phyloP scores from a whole-genome alignment of 1,284 basidiomycete genomes.

The Moesziomyces antarcticus region DNA sequence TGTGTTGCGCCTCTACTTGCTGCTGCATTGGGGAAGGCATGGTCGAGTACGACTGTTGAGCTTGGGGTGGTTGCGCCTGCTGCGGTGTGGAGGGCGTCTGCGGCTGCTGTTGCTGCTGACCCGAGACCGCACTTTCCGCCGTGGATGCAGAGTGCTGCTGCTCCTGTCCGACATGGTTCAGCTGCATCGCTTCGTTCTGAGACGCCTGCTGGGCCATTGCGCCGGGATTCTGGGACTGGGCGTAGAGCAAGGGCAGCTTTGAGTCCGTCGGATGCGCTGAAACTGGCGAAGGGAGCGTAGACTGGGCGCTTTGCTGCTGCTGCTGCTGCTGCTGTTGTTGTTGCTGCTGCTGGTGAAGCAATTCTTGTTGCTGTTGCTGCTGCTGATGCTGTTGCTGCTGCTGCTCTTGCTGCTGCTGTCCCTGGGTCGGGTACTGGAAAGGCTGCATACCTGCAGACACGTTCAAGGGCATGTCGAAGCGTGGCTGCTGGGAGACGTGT shows the following conservation, averaged over 20 bases:
- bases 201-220: conserved; percentile 3
- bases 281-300: conserved; percentile 20
- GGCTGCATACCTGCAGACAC: conserved; percentile 23
- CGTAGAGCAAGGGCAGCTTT: conserved; percentile 1
- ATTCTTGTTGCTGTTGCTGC: conserved; percentile 16
- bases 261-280: conserved; percentile 14
- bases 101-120: conserved; percentile 8
- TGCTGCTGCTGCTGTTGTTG: conserved; percentile 14
- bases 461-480: conserved; percentile 11
- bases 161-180: conserved; percentile 5
- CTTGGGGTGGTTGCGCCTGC: conserved; percentile 12
- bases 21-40: conserved; percentile 32
- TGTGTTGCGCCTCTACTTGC: conserved; percentile 23
- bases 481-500: conserved; percentile 22
- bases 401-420: conserved; percentile 22
- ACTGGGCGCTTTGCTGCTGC: conserved; percentile 19
- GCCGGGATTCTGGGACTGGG: conserved; percentile 2
- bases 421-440: conserved; percentile 21
- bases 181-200: conserved; percentile 18
- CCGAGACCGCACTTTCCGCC: neutral
- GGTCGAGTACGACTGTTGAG: conserved; percentile 20
- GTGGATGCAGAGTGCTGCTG: conserved; percentile 12
- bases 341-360: conserved; percentile 4
- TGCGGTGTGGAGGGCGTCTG: conserved; percentile 16
- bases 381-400: conserved; percentile 29